Percentiles rank a stretch among this genome's conserved stretches.
These are phyloP conservation scores for Actinomortierella ambigua DNA, from an alignment of 371 early-diverging fungal genomes.

Conservation along the genomic window DNA sequence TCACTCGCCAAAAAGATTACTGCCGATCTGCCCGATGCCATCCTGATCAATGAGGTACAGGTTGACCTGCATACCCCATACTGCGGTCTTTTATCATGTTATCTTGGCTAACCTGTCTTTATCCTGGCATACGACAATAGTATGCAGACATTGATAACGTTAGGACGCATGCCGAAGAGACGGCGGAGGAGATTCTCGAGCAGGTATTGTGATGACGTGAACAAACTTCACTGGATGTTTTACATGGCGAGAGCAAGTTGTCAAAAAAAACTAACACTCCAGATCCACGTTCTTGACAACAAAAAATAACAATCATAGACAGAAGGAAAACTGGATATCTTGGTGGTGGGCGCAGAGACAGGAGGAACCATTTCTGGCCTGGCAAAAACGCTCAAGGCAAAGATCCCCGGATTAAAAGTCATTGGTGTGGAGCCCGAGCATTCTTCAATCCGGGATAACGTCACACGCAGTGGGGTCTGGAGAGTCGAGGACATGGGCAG, in stretches of 20 bases:
- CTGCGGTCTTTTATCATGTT: too few relatives aligned
- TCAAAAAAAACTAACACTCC: too few relatives aligned
- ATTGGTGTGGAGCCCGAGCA: constrained; percentile 74
- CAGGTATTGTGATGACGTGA: constrained; percentile 44
- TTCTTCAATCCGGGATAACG: constrained; percentile 56
- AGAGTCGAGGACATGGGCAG: constrained; percentile 80
- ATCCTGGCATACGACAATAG: constrained; percentile 10
- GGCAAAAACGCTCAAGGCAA: constrained; percentile 58
- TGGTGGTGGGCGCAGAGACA: constrained; percentile 78
- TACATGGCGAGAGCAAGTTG: too few relatives aligned
- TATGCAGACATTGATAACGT: constrained; percentile 29
- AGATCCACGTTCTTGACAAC: too few relatives aligned
- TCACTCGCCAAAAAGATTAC: constrained; percentile 70
- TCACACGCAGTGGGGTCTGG: constrained; percentile 58
- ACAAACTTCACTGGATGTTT: too few relatives aligned
- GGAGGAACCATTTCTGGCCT: constrained; percentile 72
- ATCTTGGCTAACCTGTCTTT: constrained; percentile 26
- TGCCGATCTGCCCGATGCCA: constrained; percentile 55
- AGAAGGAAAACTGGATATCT: constrained; percentile 57
- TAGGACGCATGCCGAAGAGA: constrained; percentile 42
- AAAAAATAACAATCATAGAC: constrained; percentile 28
- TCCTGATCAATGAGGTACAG: constrained; percentile 74
- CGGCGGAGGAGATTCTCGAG: constrained; percentile 72
- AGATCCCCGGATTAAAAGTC: constrained; percentile 61
- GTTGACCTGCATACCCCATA: constrained; percentile 5